Percentiles rank a stretch among this genome's conserved stretches.
phyloP scores from a whole-genome alignment of 2,329 filamentous ascomycete genomes.

The Colletotrichum falcatum region DNA sequence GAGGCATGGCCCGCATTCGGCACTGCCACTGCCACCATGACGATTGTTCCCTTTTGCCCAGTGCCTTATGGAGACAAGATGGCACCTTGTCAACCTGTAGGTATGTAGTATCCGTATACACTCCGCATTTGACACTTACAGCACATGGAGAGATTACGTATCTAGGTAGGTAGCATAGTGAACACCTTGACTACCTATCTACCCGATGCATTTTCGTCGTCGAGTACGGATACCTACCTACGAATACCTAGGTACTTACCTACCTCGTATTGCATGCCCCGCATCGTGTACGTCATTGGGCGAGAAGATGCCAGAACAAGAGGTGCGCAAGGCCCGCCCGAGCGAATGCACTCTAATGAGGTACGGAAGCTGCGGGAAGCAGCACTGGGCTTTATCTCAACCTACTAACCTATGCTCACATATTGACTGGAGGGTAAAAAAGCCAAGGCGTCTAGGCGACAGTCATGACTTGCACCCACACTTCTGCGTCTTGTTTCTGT shows the following conservation, averaged over 20 bases:
- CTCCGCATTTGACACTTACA: no score
- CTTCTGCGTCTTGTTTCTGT: constrained; percentile 29
- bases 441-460: constrained; percentile 14
- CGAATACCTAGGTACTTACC: not conserved
- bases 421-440: not conserved
- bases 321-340: not conserved
- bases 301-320: not conserved
- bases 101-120: no score
- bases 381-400: not conserved
- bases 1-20: constrained; percentile 30
- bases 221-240: no score
- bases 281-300: constrained; percentile 32
- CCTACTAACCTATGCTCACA: not conserved
- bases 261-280: constrained; percentile 22
- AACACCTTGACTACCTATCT: no score
- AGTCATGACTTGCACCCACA: constrained; percentile 20
- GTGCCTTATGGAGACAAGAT: not conserved
- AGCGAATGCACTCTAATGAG: no score
- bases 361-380: constrained; percentile 7
- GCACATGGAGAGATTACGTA: no score
- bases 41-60: not conserved
- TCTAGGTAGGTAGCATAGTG: no score
- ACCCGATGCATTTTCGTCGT: no score
- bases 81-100: no score
- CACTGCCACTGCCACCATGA: constrained; percentile 31